Evolutionary conservation across 257 asterid genomes (phyloP), one percentile per base, ranked within the genome.

Genomic region (Solanum appendiculatum): DNA sequence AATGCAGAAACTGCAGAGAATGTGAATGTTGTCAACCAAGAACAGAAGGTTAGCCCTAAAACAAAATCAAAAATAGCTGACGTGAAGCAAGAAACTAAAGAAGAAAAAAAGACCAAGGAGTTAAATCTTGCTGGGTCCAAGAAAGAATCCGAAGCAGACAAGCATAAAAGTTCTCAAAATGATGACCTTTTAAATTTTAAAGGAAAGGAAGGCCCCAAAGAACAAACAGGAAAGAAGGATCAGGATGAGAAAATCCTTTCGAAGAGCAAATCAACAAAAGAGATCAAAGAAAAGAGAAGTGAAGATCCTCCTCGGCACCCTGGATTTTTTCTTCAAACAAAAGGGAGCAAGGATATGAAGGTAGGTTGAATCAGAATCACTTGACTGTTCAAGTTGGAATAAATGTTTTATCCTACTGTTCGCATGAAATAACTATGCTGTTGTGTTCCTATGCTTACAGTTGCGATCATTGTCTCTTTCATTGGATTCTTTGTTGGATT

Each of bases 261-360:
- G 8, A 91, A 80, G 88, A 82, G 88, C 91, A 95, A 89, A 90
- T 78, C 91, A 60, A 86, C 34, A 69, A 91, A 91, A 91, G 91
- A 82, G 44, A 87, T 87, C 86, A 93, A 94, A 84, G 97, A 92
- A 83, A 93, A 92, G 93, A 94, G 77, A 85, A 88, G 78, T 31
- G 96, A 93, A 9, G 99, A 95, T 86, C 95, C 92, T 86, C 98
- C 99, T 75, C 89, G 95, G 84, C 98, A 94, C 91, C 99, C 98
- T 87, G 99, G 99, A 68, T 88, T 97, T 75, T 69, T 96, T 91
- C 92, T 97, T 90, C 98, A 91, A 88, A 97, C 94, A 60, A 89
- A 90, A 87, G 96, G 96, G 90, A 89, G 91, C 93, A 95, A 90
- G 88, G 97, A 88, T 87, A 89, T 93, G 60, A 97, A 94, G 90